Evolutionary conservation across 345 rosid genomes (phyloP), one percentile per base, ranked within the genome.

Genomic region (Citropsis articulata): DNA sequence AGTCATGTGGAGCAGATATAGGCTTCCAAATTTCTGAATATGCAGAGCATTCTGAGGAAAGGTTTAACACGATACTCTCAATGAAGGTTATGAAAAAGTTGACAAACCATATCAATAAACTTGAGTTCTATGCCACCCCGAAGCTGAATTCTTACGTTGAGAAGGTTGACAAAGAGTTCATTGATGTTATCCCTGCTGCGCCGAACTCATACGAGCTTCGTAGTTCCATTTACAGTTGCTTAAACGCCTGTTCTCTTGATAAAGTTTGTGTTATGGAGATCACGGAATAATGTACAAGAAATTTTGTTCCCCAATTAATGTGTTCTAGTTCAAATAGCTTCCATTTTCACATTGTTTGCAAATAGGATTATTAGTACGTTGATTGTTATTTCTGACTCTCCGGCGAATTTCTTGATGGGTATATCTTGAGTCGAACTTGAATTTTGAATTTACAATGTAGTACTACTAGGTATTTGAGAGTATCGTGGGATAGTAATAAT

Each of bases 111-210:
- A 75, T 78, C 24, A 68, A 84, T 0, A 84, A 87, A 59, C 86
- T 93, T 69, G 85, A 85, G 82, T 88, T 91, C 82, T 72, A 83
- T 14, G 86, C 90, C 1, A 72, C 69, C 0, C 62, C 68, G 7
- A 90, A 78, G 85, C 71, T 80, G 65, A 82, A 83, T 55, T 67
- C 91, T 40, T 88, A 91, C 22, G 90, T 95, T 22, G 79, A 89
- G 81, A 75, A 84, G 80, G 90, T 85, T 25, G 90, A 86, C 35
- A 90, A 92, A 35, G 89, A 93, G 78, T 95, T 97, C 93, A 76
- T 89, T 9, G 84, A 90, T 55, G 81, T 87, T 5, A 66, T 81
- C 38, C 94, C 98, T 8, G 78, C 91, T 7, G 81, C 85, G 28
- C 89, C 89, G 0, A 95, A 93, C 86, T 92, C 98, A 8, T 81